Base-by-base conservation (phyloP, 2,329 filamentous ascomycete genomes). In the Colletotrichum sp. region DNA sequence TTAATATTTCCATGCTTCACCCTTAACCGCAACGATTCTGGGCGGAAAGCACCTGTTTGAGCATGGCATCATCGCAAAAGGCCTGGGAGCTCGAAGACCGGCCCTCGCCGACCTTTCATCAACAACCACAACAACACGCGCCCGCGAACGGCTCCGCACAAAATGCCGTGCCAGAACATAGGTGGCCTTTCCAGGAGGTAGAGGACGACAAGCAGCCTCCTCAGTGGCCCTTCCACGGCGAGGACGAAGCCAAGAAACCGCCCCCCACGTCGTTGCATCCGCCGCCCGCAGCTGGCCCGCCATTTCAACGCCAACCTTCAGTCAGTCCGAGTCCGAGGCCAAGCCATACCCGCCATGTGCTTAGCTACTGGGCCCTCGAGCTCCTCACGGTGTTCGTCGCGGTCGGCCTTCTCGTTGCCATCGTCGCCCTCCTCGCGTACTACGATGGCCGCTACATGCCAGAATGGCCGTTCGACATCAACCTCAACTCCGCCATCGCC, bases 401-500 rank as follows among this genome's bases (percentile, higher is more conserved):
- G 2, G 28, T 76, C 13, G 49, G 55, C 3, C 73, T 73, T 4
- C 57, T 76, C 15, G 63, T 57, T 32, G 69, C 73, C 30, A 76
- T 73, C 21, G 32, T 76, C n/a, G 26, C 70, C 21, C 44, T 76
- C 2, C 70, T 76, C 8, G 70, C 73, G 5, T 55, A 69, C 57
- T 76, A 76, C 26, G 57, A 76, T 16, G 70, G 73, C 44, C 63
- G 59, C 4, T 76, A 73, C 57, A 73, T 73, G 73, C 79, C 79
- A 4, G 69, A 80, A 7, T 80, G 79, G 79, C 79, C 79, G 4
- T 78, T 77, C 69, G 69, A 77, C 28, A 79, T 80, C 70, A 80
- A 77, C 55, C 79, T 80, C 66, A 80, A 77, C 70, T 72, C 79
- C 3, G 72, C 77, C 34, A 74, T 80, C 28, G 77, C 78, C 39